Evolutionary conservation across 345 rosid species (phyloP), one percentile per base, ranked within the genome.

Genomic region (Erodium maritimum): DNA sequence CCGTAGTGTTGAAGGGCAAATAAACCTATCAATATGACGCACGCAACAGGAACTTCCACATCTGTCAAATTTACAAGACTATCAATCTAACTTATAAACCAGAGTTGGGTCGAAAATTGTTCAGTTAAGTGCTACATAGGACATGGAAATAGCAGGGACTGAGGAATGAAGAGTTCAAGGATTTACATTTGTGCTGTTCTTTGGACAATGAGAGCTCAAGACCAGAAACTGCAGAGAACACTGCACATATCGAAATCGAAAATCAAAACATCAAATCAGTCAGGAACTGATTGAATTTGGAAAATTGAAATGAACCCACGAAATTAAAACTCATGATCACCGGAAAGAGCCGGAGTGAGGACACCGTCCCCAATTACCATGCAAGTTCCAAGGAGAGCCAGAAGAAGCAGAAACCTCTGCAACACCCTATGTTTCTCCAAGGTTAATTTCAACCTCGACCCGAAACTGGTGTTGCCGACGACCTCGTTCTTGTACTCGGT

Each of bases 321-420:
- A 16, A 59, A 69, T 55, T 4, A 23, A 62, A 70, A 10, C 37
- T 4, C 4, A 19, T n/a, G 34, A n/a, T 56, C 68, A 90, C 97
- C 97, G 18, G 96, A 90, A 70, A 90, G 72, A 4, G 96, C 93
- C 61, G 97, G 71, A 5, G 71, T 56, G 34, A 67, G 84, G 54
- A 90, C 87, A 62, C 95, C 95, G 73, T 90, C 97, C 65, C 97
- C 97, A 66, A 90, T 87, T 50, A 87, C 91, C 97, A 90, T 90
- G 79, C 91, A 90, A 54, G 97, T 83, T 67, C 97, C 97, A 69
- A 90, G 72, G 81, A 90, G 75, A 71, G 94, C 83, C 62, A 90
- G 54, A 11, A 87, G 73, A 61, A 90, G 94, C 80, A 90, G 66
- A 56, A 80, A 52, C 77, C 77, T 80, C 83, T 87, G 95, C 76